Evolutionary conservation across 495 filamentous ascomycete species (phyloP), one percentile per base, ranked within the genome.

Genomic region (Neurospora sp.): DNA sequence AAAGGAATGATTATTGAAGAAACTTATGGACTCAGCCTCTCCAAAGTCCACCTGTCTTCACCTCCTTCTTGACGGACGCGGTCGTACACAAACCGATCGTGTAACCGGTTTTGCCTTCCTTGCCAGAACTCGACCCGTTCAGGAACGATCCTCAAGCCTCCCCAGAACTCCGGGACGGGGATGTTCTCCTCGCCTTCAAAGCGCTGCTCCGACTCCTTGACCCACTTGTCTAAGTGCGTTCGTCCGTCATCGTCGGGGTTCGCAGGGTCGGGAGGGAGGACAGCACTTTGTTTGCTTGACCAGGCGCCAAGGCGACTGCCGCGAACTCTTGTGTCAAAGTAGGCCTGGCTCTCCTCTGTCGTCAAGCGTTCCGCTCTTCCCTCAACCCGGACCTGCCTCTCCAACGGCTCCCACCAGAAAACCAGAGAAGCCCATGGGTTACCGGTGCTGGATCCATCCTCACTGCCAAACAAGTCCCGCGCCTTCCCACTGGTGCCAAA

Each of bases 101-200:
- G 94, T 79, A 97, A 81, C 42, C 96, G 87, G 84, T 90, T 97
- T 72, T 90, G 86, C 71, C 96, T 86, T 45, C 96, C 96, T 83
- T 97, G 93, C 95, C 94, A 97, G 81, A 98, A 98, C 85, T 97
- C 94, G 45, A 98, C 86, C 70, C 88, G 87, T 81, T 93, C 92
- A 2, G 96, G 96, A 72, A 94, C 86, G 70, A 99, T 85, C 75
- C 95, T 89, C 80, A 96, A 81, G 1, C 96, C 96, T 8, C 96
- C 96, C 96, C 96, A 99, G 81, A 97, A 98, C 27, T 91, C 90
- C 38, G 96, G 96, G 68, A 97, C 88, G 2, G 94, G 94, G 71
- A 99, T 96, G 45, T 91, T 79, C 71, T 97, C 90, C 74, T 84
- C 65, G 12, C 88, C 90, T 44, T 90, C 89, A 82, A 96, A 98